Base-by-base conservation (phyloP, 768 basidiomycete species). In the Cyclocybe cylindracea region DNA sequence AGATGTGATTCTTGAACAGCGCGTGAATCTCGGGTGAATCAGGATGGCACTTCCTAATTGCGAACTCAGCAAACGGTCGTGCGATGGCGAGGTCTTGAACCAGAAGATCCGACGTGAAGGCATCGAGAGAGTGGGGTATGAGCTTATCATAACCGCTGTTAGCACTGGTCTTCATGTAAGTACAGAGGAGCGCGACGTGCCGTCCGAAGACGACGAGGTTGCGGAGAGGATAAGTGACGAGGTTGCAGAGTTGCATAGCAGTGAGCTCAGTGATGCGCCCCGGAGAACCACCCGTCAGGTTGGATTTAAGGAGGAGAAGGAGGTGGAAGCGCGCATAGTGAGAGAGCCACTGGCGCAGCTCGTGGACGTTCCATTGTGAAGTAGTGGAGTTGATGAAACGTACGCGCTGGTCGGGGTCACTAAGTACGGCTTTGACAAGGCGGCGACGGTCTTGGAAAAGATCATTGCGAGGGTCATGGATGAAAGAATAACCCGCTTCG, bases 101-200 rank as follows among this genome's bases (percentile, higher is more conserved):
- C 0, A 70, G 32, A 0, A 70, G 16, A 43, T 69, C 60, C 0
- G 59, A 47, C 0, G 52, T 59, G 7, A 69, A 49, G 0, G 46
- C 60, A 53, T 66, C 61, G 0, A 69, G 37, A 0, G 61, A 52
- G 39, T 66, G 65, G 1, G 68, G 70, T 9, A 70, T 65, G 5
- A 67, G 54, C 35, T 60, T 65, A 42, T 66, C 58, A 2, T 42
- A 7, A 10, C 51, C 45, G 10, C 53, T 47, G n/a, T 57, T 37
- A 2, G 54, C n/a, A 7, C 46, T 56, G 0, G 51, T 54, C 45
- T 68, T 63, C 32, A 54, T 47, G 39, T 62, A 65, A 2, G 44
- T 44, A 13, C 55, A 44, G 1, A 66, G 34, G 1, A 68, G 43
- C 0, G 51, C 43, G 1, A 59, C 13, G 41, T 61, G 45, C 2